Evolutionary conservation across 164 flowering plant genomes (phyloP).

Genomic region (Vitis amurensis): DNA sequence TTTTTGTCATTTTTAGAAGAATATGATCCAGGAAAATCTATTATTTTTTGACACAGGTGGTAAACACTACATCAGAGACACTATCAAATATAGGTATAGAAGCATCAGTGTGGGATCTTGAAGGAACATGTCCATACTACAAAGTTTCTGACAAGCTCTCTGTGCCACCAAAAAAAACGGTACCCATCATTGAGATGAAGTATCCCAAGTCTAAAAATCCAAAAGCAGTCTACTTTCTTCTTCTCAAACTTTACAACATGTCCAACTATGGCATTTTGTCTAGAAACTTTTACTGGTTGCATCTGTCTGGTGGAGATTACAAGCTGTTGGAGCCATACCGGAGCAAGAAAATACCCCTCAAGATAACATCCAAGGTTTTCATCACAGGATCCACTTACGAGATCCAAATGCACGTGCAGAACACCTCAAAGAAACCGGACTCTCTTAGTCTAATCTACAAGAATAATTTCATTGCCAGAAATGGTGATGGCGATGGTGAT

Average conservation of each 20-base stretch:
- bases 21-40: too few relatives aligned
- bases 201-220: constrained; percentile 73
- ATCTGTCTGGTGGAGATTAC: constrained; percentile 78
- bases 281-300: constrained; percentile 95
- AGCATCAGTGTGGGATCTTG: constrained; percentile 92
- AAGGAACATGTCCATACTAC: constrained; percentile 76
- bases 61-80: constrained; percentile 70
- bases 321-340: constrained; percentile 78
- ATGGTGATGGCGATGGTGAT: constrained; percentile 19
- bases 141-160: constrained; percentile 58
- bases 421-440: constrained; percentile 50
- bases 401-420: constrained; percentile 62
- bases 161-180: constrained; percentile 60
- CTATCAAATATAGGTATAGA: constrained; percentile 78
- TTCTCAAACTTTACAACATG: constrained; percentile 76
- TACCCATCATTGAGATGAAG: constrained; percentile 64
- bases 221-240: constrained; percentile 86
- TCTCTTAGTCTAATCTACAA: constrained; percentile 23
- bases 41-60: constrained; percentile 48
- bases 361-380: constrained; percentile 50
- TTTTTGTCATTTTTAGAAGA: too few relatives aligned
- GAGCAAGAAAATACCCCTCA: constrained; percentile 65
- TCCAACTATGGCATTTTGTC: constrained; percentile 67
- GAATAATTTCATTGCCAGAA: constrained; percentile 26
- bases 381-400: constrained; percentile 68